These are phyloP conservation scores for Kwoniella sp. DNA, from an alignment of 768 basidiomycete genomes.

Conservation along the genomic window DNA sequence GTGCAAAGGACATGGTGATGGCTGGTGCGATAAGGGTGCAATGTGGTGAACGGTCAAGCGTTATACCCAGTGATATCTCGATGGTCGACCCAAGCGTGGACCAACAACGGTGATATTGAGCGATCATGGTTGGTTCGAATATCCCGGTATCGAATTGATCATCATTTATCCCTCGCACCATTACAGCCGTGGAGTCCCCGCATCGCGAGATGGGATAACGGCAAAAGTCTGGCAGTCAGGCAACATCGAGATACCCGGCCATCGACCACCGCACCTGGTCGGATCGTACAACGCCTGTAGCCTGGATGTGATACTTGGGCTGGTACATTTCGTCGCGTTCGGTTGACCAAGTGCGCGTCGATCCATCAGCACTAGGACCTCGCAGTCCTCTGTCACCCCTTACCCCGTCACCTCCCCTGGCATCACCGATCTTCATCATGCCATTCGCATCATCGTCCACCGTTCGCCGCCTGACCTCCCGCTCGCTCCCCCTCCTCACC, in stretches of 20 bases:
- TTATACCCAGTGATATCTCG: not conserved
- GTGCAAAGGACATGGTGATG: constrained; percentile 23
- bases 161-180: constrained; percentile 11
- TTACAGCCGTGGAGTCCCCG: not conserved
- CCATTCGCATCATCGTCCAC: constrained; percentile 24
- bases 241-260: not conserved
- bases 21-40: not conserved
- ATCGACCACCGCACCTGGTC: not conserved
- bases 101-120: too few species aligned
- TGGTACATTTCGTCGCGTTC: not conserved
- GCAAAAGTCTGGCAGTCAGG: constrained; percentile 12
- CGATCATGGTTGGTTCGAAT: too few species aligned
- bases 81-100: too few species aligned
- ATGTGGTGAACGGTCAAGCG: not conserved
- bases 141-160: not conserved
- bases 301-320: not conserved
- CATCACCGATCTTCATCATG: constrained; percentile 2
- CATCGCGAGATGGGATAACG: not conserved
- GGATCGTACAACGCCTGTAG: not conserved
- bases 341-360: not conserved
- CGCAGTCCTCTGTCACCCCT: not conserved
- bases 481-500: constrained; percentile 32
- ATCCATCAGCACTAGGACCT: not conserved
- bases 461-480: constrained; percentile 13
- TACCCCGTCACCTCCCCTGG: too few species aligned